Evolutionary conservation across 768 basidiomycete genomes (phyloP).

Genomic region (Obba rivulosa): DNA sequence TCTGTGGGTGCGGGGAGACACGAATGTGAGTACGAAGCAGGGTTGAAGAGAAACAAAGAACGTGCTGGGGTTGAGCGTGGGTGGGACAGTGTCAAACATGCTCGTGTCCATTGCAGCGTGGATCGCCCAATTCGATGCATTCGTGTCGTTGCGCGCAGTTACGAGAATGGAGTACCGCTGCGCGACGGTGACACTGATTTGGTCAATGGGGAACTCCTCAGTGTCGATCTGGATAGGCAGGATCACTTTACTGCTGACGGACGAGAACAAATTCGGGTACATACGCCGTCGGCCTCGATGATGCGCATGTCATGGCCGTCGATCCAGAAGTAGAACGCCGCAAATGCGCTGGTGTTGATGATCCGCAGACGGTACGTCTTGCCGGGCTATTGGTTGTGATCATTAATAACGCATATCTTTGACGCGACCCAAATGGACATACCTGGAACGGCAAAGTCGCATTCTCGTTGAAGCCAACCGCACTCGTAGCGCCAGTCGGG

Average conservation of each 20-base stretch:
- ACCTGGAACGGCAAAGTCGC: constrained; percentile 72
- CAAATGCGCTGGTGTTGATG: constrained; percentile 75
- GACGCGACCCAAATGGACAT: neutral
- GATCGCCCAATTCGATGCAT: constrained; percentile 72
- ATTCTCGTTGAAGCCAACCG: constrained; percentile 83
- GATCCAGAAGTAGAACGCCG: constrained; percentile 82
- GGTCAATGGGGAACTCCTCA: constrained; percentile 64
- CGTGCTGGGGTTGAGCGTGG: constrained; percentile 68
- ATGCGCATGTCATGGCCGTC: constrained; percentile 83
- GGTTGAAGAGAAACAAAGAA: constrained; percentile 1
- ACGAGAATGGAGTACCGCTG: constrained; percentile 94
- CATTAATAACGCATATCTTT: no score
- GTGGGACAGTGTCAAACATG: constrained; percentile 87
- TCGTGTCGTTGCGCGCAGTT: constrained; percentile 79
- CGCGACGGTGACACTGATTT: constrained; percentile 73
- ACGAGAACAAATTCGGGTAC: constrained; percentile 24
- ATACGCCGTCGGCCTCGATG: constrained; percentile 79
- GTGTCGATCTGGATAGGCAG: constrained; percentile 57
- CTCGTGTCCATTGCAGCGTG: constrained; percentile 85
- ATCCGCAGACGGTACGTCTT: constrained; percentile 89
- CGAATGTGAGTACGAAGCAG: neutral
- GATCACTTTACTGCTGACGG: neutral
- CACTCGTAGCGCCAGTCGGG: constrained; percentile 41
- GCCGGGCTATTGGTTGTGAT: constrained; percentile 40
- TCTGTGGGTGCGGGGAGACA: constrained; percentile 37